These are phyloP conservation scores for Mrakiaceae sp. DNA, from an alignment of 1,284 basidiomycete species.

Conservation along the genomic window DNA sequence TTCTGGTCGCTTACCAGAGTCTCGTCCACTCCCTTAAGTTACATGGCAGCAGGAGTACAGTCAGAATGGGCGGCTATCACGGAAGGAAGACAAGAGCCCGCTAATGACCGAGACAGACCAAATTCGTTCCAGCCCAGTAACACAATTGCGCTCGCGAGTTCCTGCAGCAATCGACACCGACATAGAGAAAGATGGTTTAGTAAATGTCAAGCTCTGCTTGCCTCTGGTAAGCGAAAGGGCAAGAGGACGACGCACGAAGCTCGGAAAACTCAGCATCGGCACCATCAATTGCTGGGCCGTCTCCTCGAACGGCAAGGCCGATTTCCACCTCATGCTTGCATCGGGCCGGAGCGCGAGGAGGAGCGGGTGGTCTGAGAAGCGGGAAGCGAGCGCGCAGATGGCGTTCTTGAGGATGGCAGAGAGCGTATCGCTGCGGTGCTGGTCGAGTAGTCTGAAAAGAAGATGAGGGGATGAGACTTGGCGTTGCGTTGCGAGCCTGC, in stretches of 20 bases:
- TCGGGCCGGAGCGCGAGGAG: not conserved
- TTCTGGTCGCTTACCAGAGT: not conserved
- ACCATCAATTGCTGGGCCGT: slow-evolving; percentile 11
- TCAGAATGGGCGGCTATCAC: not conserved
- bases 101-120: slow-evolving; percentile 8
- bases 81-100: not conserved
- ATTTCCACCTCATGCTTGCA: not conserved
- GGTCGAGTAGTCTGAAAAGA: not conserved
- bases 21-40: too few species aligned
- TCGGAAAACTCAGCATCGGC: slow-evolving; percentile 11
- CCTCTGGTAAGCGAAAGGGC: too few species aligned
- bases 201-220: not conserved
- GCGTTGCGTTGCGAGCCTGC: too few species aligned
- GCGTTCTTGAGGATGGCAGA: slow-evolving; percentile 12
- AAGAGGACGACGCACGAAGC: not conserved
- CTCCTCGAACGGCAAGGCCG: slow-evolving; percentile 12
- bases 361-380: slow-evolving; percentile 8
- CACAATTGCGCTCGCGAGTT: not conserved
- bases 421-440: slow-evolving; percentile 8
- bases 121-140: slow-evolving; percentile 14
- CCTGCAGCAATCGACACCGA: too few species aligned
- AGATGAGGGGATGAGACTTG: not conserved
- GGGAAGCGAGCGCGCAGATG: slow-evolving; percentile 14
- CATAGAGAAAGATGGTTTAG: too few species aligned
- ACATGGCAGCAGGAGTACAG: not conserved